A percentile compares a stretch with the other conserved stretches of the same genome.
Evolutionary conservation across 2,329 filamentous ascomycete genomes (phyloP).

Genomic region (Calonectria leucothoes): DNA sequence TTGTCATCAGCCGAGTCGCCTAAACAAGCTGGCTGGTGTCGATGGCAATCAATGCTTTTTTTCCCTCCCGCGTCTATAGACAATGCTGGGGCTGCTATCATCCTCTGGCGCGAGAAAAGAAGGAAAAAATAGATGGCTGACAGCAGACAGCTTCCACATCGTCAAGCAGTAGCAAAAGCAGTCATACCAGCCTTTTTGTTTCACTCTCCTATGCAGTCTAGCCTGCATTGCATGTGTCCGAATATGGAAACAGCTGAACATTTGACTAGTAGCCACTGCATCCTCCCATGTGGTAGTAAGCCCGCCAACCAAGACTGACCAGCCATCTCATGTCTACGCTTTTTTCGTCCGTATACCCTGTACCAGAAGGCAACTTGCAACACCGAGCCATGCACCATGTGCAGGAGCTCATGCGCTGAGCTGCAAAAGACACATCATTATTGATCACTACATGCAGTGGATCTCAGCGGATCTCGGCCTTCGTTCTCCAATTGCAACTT

Average conservation of each 20-base stretch:
- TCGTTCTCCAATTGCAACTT: neutral
- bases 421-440: neutral
- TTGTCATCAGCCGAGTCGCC: neutral
- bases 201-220: neutral
- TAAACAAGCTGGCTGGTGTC: neutral
- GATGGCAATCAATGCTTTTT: neutral
- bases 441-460: no score
- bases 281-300: neutral
- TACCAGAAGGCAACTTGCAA: neutral
- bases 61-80: neutral
- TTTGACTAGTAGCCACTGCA: neutral
- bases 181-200: neutral
- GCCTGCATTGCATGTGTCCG: neutral
- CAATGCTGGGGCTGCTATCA: no score
- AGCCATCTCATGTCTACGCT: neutral
- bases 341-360: neutral
- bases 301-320: constrained; percentile 4
- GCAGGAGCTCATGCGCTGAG: neutral
- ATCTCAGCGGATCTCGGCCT: neutral
- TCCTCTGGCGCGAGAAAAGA: neutral
- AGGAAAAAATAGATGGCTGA: neutral
- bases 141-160: neutral
- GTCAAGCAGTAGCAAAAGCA: neutral
- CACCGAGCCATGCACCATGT: neutral
- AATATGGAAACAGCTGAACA: neutral